phyloP scores from a whole-genome alignment of 2,329 filamentous ascomycete genomes.

The Cladosporium sp. region DNA sequence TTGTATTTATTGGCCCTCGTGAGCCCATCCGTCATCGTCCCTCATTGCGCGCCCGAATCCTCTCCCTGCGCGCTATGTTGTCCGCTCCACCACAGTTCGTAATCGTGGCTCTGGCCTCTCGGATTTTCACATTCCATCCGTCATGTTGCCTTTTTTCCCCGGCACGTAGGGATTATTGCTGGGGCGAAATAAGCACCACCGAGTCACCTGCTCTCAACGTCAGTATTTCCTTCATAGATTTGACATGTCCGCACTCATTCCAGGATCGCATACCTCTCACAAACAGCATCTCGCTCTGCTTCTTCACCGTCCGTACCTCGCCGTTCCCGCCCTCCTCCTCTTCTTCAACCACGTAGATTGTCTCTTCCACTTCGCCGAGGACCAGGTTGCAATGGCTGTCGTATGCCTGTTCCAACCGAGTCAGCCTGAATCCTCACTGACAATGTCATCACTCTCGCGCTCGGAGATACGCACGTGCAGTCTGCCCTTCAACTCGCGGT shows the following conservation, averaged over 20 bases:
- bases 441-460: background rate
- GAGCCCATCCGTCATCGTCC: background rate
- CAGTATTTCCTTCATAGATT: conserved; percentile 3
- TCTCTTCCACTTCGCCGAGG: conserved; percentile 93
- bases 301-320: conserved; percentile 82
- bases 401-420: conserved; percentile 64
- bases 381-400: conserved; percentile 98
- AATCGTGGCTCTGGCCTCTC: too few species aligned
- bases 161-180: conserved; percentile 23
- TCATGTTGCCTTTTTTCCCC: background rate
- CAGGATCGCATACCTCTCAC: conserved; percentile 67
- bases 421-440: too few species aligned
- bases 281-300: conserved; percentile 98
- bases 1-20: background rate
- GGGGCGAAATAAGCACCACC: conserved; percentile 45
- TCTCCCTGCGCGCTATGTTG: background rate
- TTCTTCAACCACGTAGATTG: conserved; percentile 88
- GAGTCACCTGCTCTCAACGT: conserved; percentile 39
- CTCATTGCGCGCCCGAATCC: background rate
- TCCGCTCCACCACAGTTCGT: background rate
- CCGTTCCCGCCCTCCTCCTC: conserved; percentile 74
- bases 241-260: background rate
- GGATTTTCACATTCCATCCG: too few species aligned
- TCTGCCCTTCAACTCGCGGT: conserved; percentile 90
- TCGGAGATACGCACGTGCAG: conserved; percentile 66